These are phyloP conservation scores for Hericium alpestre DNA, from an alignment of 768 basidiomycete genomes.

Conservation along the genomic window DNA sequence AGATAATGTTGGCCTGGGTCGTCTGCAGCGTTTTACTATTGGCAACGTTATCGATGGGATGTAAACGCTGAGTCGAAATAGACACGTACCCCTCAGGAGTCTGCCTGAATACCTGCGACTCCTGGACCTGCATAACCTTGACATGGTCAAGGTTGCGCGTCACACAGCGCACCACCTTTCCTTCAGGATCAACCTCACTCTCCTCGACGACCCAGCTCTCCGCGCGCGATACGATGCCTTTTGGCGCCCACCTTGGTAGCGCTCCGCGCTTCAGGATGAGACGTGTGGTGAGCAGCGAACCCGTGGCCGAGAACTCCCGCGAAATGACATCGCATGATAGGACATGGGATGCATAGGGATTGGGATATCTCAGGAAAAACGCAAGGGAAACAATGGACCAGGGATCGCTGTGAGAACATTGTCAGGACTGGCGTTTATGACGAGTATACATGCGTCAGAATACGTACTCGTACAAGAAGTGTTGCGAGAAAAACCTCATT, in stretches of 20 bases:
- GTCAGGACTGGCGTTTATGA: constrained; percentile 4
- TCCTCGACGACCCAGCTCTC: constrained; percentile 95
- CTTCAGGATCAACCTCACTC: constrained; percentile 83
- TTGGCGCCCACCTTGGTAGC: constrained; percentile 86
- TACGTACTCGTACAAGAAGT: constrained; percentile 47
- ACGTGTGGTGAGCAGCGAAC: constrained; percentile 74
- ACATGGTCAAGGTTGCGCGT: constrained; percentile 91
- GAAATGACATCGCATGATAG: constrained; percentile 93
- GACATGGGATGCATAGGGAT: constrained; percentile 89
- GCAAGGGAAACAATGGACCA: constrained; percentile 89
- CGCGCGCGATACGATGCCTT: constrained; percentile 69
- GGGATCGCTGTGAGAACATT: constrained; percentile 55
- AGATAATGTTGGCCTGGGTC: constrained; percentile 81
- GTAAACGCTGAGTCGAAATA: background rate
- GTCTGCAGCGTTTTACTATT: constrained; percentile 69
- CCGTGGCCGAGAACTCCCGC: constrained; percentile 59
- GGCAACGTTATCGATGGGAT: constrained; percentile 3
- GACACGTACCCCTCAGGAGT: constrained; percentile 50
- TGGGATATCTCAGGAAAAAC: constrained; percentile 92
- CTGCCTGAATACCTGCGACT: constrained; percentile 65
- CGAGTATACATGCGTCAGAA: background rate
- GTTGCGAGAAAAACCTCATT: constrained; percentile 47
- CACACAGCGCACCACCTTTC: constrained; percentile 61
- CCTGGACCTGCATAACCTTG: constrained; percentile 88
- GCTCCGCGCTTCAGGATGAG: constrained; percentile 88